Percentiles rank a stretch among this genome's conserved stretches.
These are phyloP conservation scores for Cochlearia excelsa DNA, from an alignment of 345 rosid genomes.

Conservation along the genomic window DNA sequence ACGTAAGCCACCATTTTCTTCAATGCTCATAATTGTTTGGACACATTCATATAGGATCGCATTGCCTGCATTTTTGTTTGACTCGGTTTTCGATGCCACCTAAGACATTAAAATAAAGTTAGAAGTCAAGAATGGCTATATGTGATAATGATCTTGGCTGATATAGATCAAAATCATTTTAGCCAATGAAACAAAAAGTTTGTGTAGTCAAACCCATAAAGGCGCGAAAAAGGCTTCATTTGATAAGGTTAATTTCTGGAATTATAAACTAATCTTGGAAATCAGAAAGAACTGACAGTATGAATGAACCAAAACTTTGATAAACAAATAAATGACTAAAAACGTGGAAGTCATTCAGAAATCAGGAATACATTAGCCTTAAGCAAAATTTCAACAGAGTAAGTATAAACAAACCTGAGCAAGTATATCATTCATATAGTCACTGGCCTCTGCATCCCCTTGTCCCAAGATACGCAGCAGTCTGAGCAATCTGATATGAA, in stretches of 20 bases:
- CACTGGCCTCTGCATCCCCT: slow-evolving; percentile 94
- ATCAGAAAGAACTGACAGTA: slow-evolving; percentile 1
- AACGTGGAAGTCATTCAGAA: too few species aligned
- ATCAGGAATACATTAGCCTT: slow-evolving; percentile 6
- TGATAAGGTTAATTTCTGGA: slow-evolving; percentile 9
- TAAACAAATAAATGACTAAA: not conserved
- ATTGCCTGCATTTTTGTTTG: slow-evolving; percentile 96
- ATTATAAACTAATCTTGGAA: not conserved
- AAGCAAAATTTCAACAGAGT: slow-evolving; percentile 1
- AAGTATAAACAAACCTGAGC: slow-evolving; percentile 70
- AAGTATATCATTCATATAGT: slow-evolving; percentile 94
- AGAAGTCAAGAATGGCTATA: slow-evolving; percentile 17
- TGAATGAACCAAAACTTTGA: not conserved
- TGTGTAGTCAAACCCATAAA: slow-evolving; percentile 2
- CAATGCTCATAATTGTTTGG: slow-evolving; percentile 94
- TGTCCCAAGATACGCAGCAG: slow-evolving; percentile 83
- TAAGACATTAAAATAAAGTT: slow-evolving; percentile 32
- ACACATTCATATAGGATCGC: slow-evolving; percentile 96
- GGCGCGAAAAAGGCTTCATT: slow-evolving; percentile 17
- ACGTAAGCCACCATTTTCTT: slow-evolving; percentile 92
- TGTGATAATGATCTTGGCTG: slow-evolving; percentile 10
- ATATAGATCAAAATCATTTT: slow-evolving; percentile 10
- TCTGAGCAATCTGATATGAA: slow-evolving; percentile 90
- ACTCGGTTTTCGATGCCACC: slow-evolving; percentile 98
- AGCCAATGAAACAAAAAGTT: slow-evolving; percentile 9